Base-by-base conservation (phyloP, 805 yeast genomes). In the Cyberlindnera amylophila region DNA sequence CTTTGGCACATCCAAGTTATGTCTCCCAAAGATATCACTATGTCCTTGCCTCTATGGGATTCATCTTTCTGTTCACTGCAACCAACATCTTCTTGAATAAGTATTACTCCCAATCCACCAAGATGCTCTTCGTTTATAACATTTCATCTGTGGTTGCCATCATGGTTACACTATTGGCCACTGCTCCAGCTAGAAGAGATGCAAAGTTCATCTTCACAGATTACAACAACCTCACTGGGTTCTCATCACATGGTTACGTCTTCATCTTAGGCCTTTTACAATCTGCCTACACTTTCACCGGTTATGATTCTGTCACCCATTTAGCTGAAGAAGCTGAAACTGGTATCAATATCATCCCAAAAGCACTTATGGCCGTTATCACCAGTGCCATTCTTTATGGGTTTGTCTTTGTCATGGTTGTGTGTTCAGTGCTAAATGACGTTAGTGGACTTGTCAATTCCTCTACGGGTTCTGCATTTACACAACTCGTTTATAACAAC, bases 221-320 rank as follows among this genome's bases (percentile, higher is more conserved):
- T 16, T 54, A 50, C 41, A 38, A 35, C 35, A 56, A 56, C 43
- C 38, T 42, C 16, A 48, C 61, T 6, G 59, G 61, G 4, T 56
- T 52, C 41, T 21, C 42, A 2, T 49, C 58, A 6, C 57, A 54
- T 38, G 55, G 54, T 2, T 53, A 53, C 32, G 59, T 54, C 39
- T 56, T 54, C 44, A 53, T 56, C 29, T 38, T 56, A 30, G 61
- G 61, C 36, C 41, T 56, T n/a, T 38, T 56, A 14, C 61, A 54
- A 36, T 46, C 53, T 19, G 59, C 58, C 9, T 54, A 50, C 39
- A 54, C 59, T 8, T 54, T 65, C 33, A 53, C 65, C 3, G 58
- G 65, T 36, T 63, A 59, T 38, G 69, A 65, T 45, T 60, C 63
- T 4, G 61, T 62, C 3, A 57, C 64, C 9, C 69, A 63, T 45